Percentiles rank a stretch among this genome's conserved stretches.
Conservation (phyloP, 495 filamentous ascomycete genomes). For the Hapsidospora chrysogenum region DNA sequence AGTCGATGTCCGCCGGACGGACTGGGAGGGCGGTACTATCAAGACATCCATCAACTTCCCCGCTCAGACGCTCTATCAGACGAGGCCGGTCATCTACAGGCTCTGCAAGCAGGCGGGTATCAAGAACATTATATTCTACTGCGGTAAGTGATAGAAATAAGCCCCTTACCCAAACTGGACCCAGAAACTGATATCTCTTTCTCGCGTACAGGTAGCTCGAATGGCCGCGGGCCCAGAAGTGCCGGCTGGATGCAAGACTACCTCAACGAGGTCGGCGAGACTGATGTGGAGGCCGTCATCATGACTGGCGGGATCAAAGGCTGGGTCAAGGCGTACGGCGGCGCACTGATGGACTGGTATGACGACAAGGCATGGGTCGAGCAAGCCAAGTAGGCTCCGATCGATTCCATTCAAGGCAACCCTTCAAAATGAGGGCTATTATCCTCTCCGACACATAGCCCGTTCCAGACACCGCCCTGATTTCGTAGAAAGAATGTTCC, state of each 20-base stretch:
- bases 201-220: slow-evolving; percentile 17
- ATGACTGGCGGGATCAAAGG: slow-evolving; percentile 31
- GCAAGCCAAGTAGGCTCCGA: slow-evolving; percentile 13
- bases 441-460: too few species aligned
- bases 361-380: slow-evolving; percentile 26
- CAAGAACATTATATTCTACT: slow-evolving; percentile 30
- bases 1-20: slow-evolving; percentile 14
- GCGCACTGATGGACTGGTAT: slow-evolving; percentile 28
- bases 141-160: slow-evolving; percentile 14
- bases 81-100: slow-evolving; percentile 17
- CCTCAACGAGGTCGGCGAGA: slow-evolving; percentile 14
- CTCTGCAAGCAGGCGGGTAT: slow-evolving; percentile 25
- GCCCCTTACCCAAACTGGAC: not conserved
- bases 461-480: not conserved
- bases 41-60: slow-evolving; percentile 24
- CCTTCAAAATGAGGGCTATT: not conserved
- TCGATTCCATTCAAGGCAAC: slow-evolving; percentile 2
- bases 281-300: slow-evolving; percentile 22
- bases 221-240: slow-evolving; percentile 26
- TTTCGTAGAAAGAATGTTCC: too few species aligned
- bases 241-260: slow-evolving; percentile 32
- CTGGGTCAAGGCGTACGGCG: slow-evolving; percentile 29
- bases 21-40: slow-evolving; percentile 15
- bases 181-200: not conserved
- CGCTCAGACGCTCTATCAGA: slow-evolving; percentile 29